Conservation (phyloP, 2,329 filamentous ascomycete genomes). For the Golovinomyces cichoracearum region DNA sequence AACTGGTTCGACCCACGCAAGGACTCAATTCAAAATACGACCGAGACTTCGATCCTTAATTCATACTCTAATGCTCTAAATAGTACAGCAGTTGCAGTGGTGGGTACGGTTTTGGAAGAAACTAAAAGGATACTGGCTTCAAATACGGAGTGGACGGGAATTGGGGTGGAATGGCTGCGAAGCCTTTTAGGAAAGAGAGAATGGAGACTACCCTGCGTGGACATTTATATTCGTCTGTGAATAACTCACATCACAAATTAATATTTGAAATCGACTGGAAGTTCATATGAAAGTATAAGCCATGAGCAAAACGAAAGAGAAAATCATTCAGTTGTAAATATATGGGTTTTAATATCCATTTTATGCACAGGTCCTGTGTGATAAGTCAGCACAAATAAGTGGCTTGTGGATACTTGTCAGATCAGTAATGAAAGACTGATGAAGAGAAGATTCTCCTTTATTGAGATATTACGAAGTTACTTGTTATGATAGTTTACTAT, state of each 20-base stretch:
- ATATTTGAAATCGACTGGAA: too few species aligned
- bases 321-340: too few species aligned
- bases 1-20: conserved; percentile 78
- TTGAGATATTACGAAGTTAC: too few species aligned
- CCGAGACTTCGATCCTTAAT: background rate
- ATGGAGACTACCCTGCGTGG: conserved; percentile 76
- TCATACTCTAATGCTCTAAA: conserved; percentile 25
- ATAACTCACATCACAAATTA: background rate
- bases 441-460: too few species aligned
- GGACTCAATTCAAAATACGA: conserved; percentile 6
- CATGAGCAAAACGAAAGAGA: too few species aligned
- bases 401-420: too few species aligned
- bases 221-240: conserved; percentile 56
- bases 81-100: conserved; percentile 42
- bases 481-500: too few species aligned
- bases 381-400: too few species aligned
- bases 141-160: conserved; percentile 42
- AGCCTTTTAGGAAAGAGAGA: conserved; percentile 59
- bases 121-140: conserved; percentile 23
- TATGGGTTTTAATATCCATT: too few species aligned
- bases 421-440: too few species aligned
- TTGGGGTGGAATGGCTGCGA: conserved; percentile 67
- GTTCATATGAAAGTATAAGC: too few species aligned
- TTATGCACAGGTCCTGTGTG: too few species aligned
- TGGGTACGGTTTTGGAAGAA: conserved; percentile 39